Conservation (phyloP, 768 basidiomycete species). For the Termitomyces sp. region DNA sequence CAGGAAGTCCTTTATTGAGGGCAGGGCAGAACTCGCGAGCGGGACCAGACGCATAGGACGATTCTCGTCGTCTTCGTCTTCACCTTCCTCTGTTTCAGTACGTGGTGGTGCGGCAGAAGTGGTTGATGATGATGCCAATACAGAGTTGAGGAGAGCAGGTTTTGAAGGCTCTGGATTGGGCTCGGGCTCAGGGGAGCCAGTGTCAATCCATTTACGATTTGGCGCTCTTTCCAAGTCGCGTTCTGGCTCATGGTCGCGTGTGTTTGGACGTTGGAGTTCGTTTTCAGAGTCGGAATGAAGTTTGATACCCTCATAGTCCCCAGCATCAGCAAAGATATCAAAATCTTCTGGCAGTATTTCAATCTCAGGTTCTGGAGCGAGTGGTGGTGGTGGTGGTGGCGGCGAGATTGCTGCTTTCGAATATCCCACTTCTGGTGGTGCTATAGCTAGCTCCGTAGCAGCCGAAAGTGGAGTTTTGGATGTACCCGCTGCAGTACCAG, state of each 20-base stretch:
- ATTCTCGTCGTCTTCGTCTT: slow-evolving; percentile 42
- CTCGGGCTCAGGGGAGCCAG: slow-evolving; percentile 32
- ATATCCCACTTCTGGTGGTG: not conserved
- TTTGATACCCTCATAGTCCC: slow-evolving; percentile 75
- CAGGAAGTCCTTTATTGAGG: slow-evolving; percentile 81
- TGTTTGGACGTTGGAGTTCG: slow-evolving; percentile 22
- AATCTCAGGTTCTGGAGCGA: slow-evolving; percentile 27
- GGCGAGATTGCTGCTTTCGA: not conserved
- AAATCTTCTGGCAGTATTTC: slow-evolving; percentile 55
- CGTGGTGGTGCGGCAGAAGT: slow-evolving; percentile 7
- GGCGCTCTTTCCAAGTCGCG: not conserved
- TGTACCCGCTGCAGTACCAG: slow-evolving; percentile 17
- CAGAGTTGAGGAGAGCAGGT: slow-evolving; percentile 12
- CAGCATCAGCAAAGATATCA: slow-evolving; percentile 86
- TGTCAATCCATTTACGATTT: slow-evolving; percentile 43
- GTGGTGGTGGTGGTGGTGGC: not conserved
- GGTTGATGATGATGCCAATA: slow-evolving; percentile 8
- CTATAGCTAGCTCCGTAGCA: not conserved
- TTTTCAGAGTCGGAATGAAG: slow-evolving; percentile 51
- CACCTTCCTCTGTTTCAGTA: slow-evolving; percentile 35
- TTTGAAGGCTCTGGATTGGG: slow-evolving; percentile 12
- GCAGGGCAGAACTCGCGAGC: slow-evolving; percentile 74
- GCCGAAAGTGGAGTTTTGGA: not conserved
- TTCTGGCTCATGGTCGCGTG: not conserved
- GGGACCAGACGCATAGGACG: slow-evolving; percentile 60